phyloP scores from a whole-genome alignment of 495 filamentous ascomycete species.

The Neurospora sp. region DNA sequence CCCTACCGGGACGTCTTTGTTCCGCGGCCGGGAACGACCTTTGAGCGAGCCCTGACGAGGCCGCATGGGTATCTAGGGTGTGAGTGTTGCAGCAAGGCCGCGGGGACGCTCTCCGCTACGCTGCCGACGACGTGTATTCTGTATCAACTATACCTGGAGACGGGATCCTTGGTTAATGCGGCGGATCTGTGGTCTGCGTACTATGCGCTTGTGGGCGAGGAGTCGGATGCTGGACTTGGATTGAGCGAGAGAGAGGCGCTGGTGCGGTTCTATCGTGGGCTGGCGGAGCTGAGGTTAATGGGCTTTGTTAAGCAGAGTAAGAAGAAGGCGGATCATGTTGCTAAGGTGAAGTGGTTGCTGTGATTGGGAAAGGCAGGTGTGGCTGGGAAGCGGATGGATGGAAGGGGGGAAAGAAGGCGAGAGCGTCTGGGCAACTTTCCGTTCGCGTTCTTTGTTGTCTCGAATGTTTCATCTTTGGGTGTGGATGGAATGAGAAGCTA shows the following conservation, averaged over 20 bases:
- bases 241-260: slow-evolving; percentile 45
- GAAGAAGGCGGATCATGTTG: slow-evolving; percentile 85
- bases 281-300: slow-evolving; percentile 76
- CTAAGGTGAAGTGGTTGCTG: slow-evolving; percentile 52
- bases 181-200: slow-evolving; percentile 88
- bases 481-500: background rate
- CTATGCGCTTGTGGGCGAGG: slow-evolving; percentile 59
- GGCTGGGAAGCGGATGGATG: background rate
- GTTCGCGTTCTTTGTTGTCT: background rate
- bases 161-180: slow-evolving; percentile 77
- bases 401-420: background rate
- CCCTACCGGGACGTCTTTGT: slow-evolving; percentile 76
- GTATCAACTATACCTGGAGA: slow-evolving; percentile 87
- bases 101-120: slow-evolving; percentile 42
- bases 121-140: slow-evolving; percentile 73
- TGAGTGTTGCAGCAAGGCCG: slow-evolving; percentile 45
- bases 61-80: slow-evolving; percentile 85
- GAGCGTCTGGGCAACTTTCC: background rate
- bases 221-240: slow-evolving; percentile 23
- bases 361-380: slow-evolving; percentile 3
- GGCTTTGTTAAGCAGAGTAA: slow-evolving; percentile 82
- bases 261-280: slow-evolving; percentile 66
- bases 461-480: background rate
- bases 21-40: slow-evolving; percentile 63
- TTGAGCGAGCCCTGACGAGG: slow-evolving; percentile 68